A percentile compares a stretch with the other conserved stretches of the same genome.
Evolutionary conservation across 768 basidiomycete species (phyloP).

Genomic region (Melanogaster broomeanus): DNA sequence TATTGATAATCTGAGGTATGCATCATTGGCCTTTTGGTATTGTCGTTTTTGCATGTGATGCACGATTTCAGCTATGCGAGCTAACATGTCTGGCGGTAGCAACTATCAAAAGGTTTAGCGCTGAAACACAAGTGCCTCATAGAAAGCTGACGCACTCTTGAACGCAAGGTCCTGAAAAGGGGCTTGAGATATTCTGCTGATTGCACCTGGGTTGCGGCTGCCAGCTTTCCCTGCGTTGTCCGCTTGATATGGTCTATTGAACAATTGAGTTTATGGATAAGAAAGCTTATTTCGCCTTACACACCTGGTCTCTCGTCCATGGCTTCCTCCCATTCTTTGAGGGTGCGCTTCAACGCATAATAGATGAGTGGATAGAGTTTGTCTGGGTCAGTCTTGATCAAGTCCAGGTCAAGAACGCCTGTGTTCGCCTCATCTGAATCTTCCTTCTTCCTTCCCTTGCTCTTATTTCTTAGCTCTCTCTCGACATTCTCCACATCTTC

Average conservation of each 20-base stretch:
- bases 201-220: constrained; percentile 93
- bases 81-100: constrained; percentile 82
- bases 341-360: constrained; percentile 86
- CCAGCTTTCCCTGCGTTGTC: constrained; percentile 88
- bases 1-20: constrained; percentile 94
- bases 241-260: constrained; percentile 77
- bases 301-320: constrained; percentile 92
- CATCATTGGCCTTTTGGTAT: constrained; percentile 95
- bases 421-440: constrained; percentile 48
- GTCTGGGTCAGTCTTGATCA: constrained; percentile 90
- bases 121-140: not conserved
- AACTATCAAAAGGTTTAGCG: constrained; percentile 46
- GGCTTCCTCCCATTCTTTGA: constrained; percentile 96
- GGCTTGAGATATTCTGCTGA: constrained; percentile 98
- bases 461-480: constrained; percentile 60
- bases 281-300: constrained; percentile 14
- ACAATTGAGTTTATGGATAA: constrained; percentile 1
- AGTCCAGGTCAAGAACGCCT: constrained; percentile 72
- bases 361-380: constrained; percentile 97
- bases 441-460: constrained; percentile 60
- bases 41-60: constrained; percentile 95
- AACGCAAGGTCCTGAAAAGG: constrained; percentile 86
- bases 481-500: constrained; percentile 87
- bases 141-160: constrained; percentile 61
- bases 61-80: constrained; percentile 88